A percentile compares a stretch with the other conserved stretches of the same genome.
Conservation (phyloP, 73 alveolate species). For the Paramecium caudatum region DNA sequence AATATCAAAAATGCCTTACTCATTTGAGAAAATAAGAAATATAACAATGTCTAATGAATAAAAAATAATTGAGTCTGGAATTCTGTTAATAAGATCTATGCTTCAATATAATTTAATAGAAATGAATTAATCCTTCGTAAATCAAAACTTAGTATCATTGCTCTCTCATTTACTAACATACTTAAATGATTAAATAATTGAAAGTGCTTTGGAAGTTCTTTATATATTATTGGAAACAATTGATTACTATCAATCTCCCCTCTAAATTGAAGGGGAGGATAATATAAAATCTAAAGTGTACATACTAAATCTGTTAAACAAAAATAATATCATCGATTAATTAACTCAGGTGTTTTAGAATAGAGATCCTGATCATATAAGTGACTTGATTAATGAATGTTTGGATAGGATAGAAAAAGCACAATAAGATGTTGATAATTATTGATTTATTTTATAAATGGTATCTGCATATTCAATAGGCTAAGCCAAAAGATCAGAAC, state of each 20-base stretch:
- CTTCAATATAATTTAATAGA: background rate
- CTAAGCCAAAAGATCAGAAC: constrained; percentile 46
- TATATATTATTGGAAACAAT: background rate
- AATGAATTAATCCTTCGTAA: background rate
- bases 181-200: background rate
- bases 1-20: background rate
- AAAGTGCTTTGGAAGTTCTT: background rate
- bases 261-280: constrained; percentile 13
- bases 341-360: background rate
- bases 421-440: background rate
- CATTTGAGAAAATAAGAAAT: background rate
- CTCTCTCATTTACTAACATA: background rate
- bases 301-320: background rate
- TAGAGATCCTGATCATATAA: background rate
- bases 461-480: constrained; percentile 62
- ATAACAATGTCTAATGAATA: background rate
- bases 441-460: constrained; percentile 38
- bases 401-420: constrained; percentile 15
- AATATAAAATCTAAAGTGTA: constrained; percentile 1
- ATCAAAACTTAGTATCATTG: background rate
- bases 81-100: background rate
- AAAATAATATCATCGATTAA: background rate
- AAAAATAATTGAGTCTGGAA: background rate
- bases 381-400: constrained; percentile 26
- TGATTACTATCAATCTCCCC: background rate